Base-by-base conservation (phyloP, 139 green algal genomes). In the Pseudopediastrum boryanum region DNA sequence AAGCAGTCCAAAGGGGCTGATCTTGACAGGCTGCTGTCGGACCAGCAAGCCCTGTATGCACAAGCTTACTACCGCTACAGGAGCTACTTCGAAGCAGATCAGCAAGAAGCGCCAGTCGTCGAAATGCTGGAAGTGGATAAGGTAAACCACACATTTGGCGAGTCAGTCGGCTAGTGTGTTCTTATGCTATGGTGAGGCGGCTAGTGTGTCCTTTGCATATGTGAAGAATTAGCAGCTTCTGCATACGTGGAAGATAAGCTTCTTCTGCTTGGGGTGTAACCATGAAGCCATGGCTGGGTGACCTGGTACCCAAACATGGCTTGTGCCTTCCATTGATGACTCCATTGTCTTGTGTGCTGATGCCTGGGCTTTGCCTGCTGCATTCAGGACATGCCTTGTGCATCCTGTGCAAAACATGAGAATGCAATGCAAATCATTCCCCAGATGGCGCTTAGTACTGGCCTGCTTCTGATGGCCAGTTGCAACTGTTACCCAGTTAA, bases 41-140 rank as follows among this genome's bases (percentile, higher is more conserved):
- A 83, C 23, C 43, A 38, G 16, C 70, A 83, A 13, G 59, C 77
- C 31, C 69, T 83, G 39, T 86, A 83, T 64, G 67, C 46, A 2
- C 81, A 86, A 48, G 71, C 76, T 2, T 76, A 75, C 52, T 83
- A 64, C 64, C 56, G 82, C 19, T 81, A 83, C 43, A 43, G 71
- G 13, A 78, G 54, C 71, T 78, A 70, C 54, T 38, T 78, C 10
- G 10, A 56, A 10, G 38, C 52, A 19, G 25, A 59, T 3, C 54
- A 78, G 3, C 36, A 31, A 33, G 71, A 70, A 27, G 39, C 71
- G 51, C 71, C 71, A 2, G 54, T 56, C 23, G 54, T 69, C 2
- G 71, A 78, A 61, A 41, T 78, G n/a, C 29, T 31, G 13, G 71
- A 54, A 27, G 7, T 78, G 8, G 71, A 78, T 36, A 39, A 78